Evolutionary conservation across 1,284 basidiomycete genomes (phyloP).

Genomic region (Cryptococcus sp.): DNA sequence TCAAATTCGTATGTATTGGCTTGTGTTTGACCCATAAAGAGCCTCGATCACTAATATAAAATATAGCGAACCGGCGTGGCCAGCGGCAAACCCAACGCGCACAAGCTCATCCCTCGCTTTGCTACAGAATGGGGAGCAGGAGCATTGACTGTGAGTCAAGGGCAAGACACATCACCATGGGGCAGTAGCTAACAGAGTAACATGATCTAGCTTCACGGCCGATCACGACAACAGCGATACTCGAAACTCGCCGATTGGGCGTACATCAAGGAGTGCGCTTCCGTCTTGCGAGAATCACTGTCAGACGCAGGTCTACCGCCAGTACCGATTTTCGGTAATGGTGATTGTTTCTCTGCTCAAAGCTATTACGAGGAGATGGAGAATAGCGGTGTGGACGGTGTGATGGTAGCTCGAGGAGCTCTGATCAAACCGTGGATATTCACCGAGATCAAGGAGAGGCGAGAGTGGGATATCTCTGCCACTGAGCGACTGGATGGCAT

Average conservation of each 20-base stretch:
- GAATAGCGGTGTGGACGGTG: constrained; percentile 78
- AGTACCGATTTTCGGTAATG: constrained; percentile 92
- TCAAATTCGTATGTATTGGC: constrained; percentile 66
- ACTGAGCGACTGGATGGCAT: constrained; percentile 86
- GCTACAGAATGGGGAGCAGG: constrained; percentile 73
- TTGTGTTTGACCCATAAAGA: too few species aligned
- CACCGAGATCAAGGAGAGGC: constrained; percentile 86
- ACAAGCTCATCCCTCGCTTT: constrained; percentile 88
- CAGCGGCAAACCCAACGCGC: constrained; percentile 79
- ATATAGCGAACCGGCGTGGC: constrained; percentile 76
- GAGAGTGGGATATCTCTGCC: constrained; percentile 93
- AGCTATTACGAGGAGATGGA: constrained; percentile 67
- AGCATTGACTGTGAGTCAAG: constrained; percentile 69
- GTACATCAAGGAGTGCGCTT: constrained; percentile 84
- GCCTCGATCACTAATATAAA: too few species aligned
- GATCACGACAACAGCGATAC: constrained; percentile 87
- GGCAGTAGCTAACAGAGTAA: not conserved
- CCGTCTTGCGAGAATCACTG: constrained; percentile 75
- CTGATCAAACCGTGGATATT: constrained; percentile 96
- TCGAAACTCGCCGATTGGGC: constrained; percentile 82
- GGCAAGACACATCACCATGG: not conserved
- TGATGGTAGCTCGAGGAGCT: constrained; percentile 93
- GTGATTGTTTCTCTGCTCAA: constrained; percentile 82
- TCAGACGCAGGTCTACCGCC: constrained; percentile 73
- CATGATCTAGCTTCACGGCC: constrained; percentile 75